Evolutionary conservation across 345 rosid species (phyloP), one percentile per base, ranked within the genome.

Genomic region (Citrus reticulata): DNA sequence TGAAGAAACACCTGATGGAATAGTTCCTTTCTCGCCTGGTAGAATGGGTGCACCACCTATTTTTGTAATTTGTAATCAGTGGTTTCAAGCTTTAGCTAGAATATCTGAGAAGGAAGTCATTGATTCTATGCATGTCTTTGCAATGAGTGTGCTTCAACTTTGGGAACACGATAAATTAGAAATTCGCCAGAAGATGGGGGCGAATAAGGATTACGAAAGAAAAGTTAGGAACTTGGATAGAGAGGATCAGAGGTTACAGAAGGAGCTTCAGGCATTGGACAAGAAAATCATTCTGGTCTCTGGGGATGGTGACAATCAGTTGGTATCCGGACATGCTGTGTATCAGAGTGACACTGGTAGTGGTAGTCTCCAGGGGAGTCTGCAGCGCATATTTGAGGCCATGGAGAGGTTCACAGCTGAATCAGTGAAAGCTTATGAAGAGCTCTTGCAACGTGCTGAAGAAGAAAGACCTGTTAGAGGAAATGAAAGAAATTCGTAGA

Each of bases 61-160:
- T 24, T 97, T 97, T 68, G 97, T 97, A 35, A 92, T 97, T 54
- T 97, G 99, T 82, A 87, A 97, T 84, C 99, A 93, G 79, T 97
- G 99, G 99, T 87, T 95, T 42, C 93, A 92, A 84, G 90, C 93
- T 77, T 46, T 97, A 80, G 93, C 88, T 3, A 82, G 93, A 66
- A 85, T 93, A 84, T 92, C 97, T 2, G 99, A 94, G 85, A 91
- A 84, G 86, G 97, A 92, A 91, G 99, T 94, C 39, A 79, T 97
- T 49, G 84, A 84, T 37, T 90, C 99, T 10, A 87, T 97, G 96
- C 88, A 86, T 42, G 64, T 82, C 29, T 92, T 97, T 83, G 90
- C 92, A 5, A 85, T 24, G 46, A 84, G 89, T 6, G 92, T 97
- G 83, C 78, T 87, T 86, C 92, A 91, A 83, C 87, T 92, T 22